Evolutionary conservation across 108 stramenopile genomes (phyloP).

Genomic region (Parmales sp.): DNA sequence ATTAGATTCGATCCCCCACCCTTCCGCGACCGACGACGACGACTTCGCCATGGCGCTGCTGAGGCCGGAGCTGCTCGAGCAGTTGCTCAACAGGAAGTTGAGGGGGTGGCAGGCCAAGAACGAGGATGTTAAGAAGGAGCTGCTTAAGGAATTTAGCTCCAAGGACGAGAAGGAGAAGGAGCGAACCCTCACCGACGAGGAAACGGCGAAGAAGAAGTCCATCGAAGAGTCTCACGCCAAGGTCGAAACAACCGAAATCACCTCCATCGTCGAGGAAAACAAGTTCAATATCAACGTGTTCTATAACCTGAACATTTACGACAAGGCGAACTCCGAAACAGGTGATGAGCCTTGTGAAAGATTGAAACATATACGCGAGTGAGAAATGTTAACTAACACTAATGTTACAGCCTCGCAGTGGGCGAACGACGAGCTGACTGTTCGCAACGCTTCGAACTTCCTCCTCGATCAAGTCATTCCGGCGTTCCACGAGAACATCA

Average conservation of each 20-base stretch:
- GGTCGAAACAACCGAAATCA: constrained; percentile 14
- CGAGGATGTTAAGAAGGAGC: neutral
- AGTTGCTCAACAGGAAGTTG: constrained; percentile 49
- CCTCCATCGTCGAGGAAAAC: constrained; percentile 7
- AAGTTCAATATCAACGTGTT: neutral
- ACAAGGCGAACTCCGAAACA: constrained; percentile 16
- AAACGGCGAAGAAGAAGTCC: constrained; percentile 17
- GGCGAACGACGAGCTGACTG: neutral
- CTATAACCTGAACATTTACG: too few relatives aligned
- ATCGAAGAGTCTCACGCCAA: constrained; percentile 22
- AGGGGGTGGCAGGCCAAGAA: constrained; percentile 15
- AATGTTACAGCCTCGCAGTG: neutral
- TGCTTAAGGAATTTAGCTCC: constrained; percentile 10
- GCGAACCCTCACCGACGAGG: constrained; percentile 16
- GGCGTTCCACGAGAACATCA: neutral
- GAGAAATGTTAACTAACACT: neutral
- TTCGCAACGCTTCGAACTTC: neutral
- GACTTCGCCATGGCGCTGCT: constrained; percentile 64
- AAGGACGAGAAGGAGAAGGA: constrained; percentile 23
- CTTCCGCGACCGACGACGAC: too few relatives aligned
- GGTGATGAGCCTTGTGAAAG: constrained; percentile 1
- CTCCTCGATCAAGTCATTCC: neutral
- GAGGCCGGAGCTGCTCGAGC: constrained; percentile 67
- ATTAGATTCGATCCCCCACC: too few relatives aligned
- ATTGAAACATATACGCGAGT: neutral